Evolutionary conservation across 257 asterid genomes (phyloP).

Genomic region (Perilla frutescens): DNA sequence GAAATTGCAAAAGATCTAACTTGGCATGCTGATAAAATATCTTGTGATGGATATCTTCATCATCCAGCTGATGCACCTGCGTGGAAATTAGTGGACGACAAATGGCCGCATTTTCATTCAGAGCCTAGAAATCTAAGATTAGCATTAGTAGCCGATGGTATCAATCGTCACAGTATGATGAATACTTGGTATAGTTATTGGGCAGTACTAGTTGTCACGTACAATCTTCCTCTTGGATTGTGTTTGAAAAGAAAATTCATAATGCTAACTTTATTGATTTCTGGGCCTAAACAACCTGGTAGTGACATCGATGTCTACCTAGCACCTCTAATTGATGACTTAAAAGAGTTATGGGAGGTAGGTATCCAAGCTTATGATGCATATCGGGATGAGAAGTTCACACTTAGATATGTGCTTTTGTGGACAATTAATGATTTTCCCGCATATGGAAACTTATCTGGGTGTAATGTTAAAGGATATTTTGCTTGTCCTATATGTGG

Average conservation of each 20-base stretch:
- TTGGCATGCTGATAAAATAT: neutral
- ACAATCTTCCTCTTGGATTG: neutral
- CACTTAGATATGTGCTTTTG: neutral
- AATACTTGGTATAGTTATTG: neutral
- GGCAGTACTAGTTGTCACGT: neutral
- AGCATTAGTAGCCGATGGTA: neutral
- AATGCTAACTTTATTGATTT: conserved; percentile 4
- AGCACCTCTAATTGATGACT: neutral
- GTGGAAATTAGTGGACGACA: neutral
- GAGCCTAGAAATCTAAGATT: conserved; percentile 11
- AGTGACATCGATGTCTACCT: neutral
- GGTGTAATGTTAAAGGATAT: neutral
- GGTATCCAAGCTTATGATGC: neutral
- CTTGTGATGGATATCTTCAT: neutral
- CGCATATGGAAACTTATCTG: neutral
- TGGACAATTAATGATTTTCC: neutral
- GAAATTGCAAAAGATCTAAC: neutral
- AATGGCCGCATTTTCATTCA: neutral
- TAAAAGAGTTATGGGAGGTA: neutral
- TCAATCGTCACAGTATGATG: neutral
- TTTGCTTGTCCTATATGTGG: neutral
- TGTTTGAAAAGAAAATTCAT: conserved; percentile 5
- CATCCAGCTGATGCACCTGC: neutral
- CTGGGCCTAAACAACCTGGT: neutral
- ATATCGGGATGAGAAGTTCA: neutral